Conservation (phyloP, 2,329 filamentous ascomycete genomes). For the Bretziella fagacearum region DNA sequence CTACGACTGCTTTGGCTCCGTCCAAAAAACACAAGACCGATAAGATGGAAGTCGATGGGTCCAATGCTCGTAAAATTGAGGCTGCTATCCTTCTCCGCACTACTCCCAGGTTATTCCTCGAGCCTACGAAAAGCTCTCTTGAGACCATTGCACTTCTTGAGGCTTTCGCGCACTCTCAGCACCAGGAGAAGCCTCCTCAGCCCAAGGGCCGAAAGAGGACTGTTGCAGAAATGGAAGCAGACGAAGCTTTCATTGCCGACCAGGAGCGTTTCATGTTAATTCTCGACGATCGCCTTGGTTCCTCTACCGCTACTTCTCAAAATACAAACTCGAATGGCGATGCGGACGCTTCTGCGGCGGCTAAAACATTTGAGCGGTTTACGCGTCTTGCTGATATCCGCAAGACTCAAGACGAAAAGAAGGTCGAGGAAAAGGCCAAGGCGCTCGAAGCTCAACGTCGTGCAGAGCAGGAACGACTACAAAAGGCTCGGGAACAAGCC, state of each 20-base stretch:
- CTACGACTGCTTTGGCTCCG: slow-evolving; percentile 39
- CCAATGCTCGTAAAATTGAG: slow-evolving; percentile 58
- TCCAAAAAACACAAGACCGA: slow-evolving; percentile 53
- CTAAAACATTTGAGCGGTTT: slow-evolving; percentile 69
- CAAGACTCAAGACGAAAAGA: slow-evolving; percentile 57
- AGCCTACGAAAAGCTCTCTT: slow-evolving; percentile 51
- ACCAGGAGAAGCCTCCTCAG: slow-evolving; percentile 57
- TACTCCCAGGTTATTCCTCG: slow-evolving; percentile 56
- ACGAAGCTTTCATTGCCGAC: slow-evolving; percentile 79
- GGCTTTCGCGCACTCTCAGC: slow-evolving; percentile 56
- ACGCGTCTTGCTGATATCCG: slow-evolving; percentile 81
- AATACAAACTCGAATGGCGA: slow-evolving; percentile 44
- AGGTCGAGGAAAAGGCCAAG: slow-evolving; percentile 45
- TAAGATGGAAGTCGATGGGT: slow-evolving; percentile 59
- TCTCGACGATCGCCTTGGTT: slow-evolving; percentile 64
- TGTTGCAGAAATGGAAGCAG: slow-evolving; percentile 82
- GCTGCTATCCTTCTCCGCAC: slow-evolving; percentile 58
- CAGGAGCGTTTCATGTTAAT: slow-evolving; percentile 86
- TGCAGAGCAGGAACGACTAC: slow-evolving; percentile 29
- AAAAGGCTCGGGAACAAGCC: slow-evolving; percentile 25
- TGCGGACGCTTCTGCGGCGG: slow-evolving; percentile 54
- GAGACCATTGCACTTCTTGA: slow-evolving; percentile 59
- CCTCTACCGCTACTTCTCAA: slow-evolving; percentile 39
- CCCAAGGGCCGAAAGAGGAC: slow-evolving; percentile 88
- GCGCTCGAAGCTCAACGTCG: slow-evolving; percentile 30